phyloP scores from a whole-genome alignment of 305 asterid genomes.

The Ilex paraguariensis region DNA sequence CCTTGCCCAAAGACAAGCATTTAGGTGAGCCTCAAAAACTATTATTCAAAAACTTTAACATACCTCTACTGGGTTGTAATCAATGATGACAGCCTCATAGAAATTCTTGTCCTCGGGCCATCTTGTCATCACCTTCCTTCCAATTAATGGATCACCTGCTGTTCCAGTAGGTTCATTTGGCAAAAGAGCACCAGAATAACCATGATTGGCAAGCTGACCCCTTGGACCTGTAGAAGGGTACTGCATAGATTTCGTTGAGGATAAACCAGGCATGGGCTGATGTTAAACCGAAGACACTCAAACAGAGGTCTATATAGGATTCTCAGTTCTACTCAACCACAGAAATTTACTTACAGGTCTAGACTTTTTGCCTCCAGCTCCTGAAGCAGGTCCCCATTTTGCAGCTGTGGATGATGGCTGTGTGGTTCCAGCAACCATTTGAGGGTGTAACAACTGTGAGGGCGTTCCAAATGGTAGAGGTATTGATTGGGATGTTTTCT shows the following conservation, averaged over 20 bases:
- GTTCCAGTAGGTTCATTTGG: slow-evolving; percentile 48
- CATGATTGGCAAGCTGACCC: slow-evolving; percentile 41
- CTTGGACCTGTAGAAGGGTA: slow-evolving; percentile 3
- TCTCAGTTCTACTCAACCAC: slow-evolving; percentile 10
- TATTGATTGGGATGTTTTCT: slow-evolving; percentile 53
- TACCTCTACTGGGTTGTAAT: slow-evolving; percentile 76
- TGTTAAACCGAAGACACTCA: neutral
- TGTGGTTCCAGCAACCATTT: slow-evolving; percentile 43
- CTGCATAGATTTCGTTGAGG: neutral
- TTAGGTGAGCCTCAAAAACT: neutral
- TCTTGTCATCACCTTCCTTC: slow-evolving; percentile 91
- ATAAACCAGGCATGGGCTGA: neutral
- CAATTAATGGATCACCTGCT: slow-evolving; percentile 51
- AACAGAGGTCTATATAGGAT: neutral
- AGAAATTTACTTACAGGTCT: slow-evolving; percentile 45
- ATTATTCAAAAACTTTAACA: slow-evolving; percentile 12
- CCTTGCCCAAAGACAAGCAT: neutral
- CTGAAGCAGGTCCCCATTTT: slow-evolving; percentile 66
- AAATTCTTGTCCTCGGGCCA: slow-evolving; percentile 94
- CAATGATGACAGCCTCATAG: slow-evolving; percentile 81
- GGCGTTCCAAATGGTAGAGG: slow-evolving; percentile 46
- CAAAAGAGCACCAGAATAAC: slow-evolving; percentile 45
- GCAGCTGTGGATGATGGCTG: slow-evolving; percentile 49
- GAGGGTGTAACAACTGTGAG: slow-evolving; percentile 55
- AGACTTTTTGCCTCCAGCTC: slow-evolving; percentile 56